These are phyloP conservation scores for Gnomoniopsis smithogilvyi DNA, from an alignment of 2,329 filamentous ascomycete genomes.

Conservation along the genomic window DNA sequence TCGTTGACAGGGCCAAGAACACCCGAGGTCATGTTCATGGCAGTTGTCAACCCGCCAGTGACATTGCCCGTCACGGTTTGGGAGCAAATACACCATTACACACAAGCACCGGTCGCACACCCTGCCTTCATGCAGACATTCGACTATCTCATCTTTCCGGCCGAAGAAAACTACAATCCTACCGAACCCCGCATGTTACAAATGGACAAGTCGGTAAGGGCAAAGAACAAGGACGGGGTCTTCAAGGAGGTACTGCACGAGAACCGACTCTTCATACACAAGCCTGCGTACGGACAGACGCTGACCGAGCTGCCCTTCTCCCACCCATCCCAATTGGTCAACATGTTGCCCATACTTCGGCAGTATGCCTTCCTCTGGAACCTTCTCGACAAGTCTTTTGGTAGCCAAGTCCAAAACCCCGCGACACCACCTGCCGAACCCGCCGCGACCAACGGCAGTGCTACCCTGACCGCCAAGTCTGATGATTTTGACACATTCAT, in stretches of 20 bases:
- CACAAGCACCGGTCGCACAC: slow-evolving; percentile 42
- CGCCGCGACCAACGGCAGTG: slow-evolving; percentile 12
- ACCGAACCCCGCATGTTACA: slow-evolving; percentile 56
- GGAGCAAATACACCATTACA: slow-evolving; percentile 57
- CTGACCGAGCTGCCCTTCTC: slow-evolving; percentile 70
- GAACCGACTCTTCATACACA: slow-evolving; percentile 67
- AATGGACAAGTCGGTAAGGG: slow-evolving; percentile 43
- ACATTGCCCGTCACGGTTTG: slow-evolving; percentile 65
- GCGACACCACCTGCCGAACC: slow-evolving; percentile 14
- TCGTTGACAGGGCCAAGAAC: slow-evolving; percentile 47
- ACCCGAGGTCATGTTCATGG: slow-evolving; percentile 72
- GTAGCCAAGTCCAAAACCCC: slow-evolving; percentile 27
- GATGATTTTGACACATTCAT: slow-evolving; percentile 17
- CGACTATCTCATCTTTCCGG: slow-evolving; percentile 57
- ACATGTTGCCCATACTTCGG: slow-evolving; percentile 69
- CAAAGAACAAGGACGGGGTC: slow-evolving; percentile 32
- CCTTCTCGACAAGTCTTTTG: slow-evolving; percentile 62
- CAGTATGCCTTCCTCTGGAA: slow-evolving; percentile 72
- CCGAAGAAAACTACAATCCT: slow-evolving; percentile 48
- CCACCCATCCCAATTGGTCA: slow-evolving; percentile 72
- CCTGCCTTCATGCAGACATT: slow-evolving; percentile 48
- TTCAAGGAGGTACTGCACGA: slow-evolving; percentile 38
- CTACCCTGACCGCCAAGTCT: slow-evolving; percentile 12
- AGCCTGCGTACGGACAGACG: slow-evolving; percentile 66
- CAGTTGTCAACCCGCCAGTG: slow-evolving; percentile 71